Percentiles rank a stretch among this genome's conserved stretches.
Evolutionary conservation across 345 rosid genomes (phyloP).

Genomic region (Gossypium australe): DNA sequence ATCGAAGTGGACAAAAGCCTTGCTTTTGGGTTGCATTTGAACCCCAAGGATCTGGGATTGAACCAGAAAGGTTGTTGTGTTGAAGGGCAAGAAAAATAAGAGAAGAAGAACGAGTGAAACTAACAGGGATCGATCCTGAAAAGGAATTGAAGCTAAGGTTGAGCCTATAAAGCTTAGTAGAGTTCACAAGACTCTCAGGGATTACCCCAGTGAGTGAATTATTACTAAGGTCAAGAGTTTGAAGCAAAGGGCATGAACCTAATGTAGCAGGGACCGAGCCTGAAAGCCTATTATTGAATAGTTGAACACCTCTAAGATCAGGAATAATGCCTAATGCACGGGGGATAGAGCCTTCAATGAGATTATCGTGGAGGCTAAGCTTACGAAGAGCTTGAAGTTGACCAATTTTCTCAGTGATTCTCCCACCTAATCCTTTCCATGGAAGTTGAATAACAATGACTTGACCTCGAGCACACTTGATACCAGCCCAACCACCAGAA

Average conservation of each 20-base stretch:
- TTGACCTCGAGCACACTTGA: constrained; percentile 89
- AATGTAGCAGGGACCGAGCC: constrained; percentile 73
- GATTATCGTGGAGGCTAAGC: constrained; percentile 83
- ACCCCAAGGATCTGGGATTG: constrained; percentile 44
- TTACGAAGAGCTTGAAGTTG: constrained; percentile 79
- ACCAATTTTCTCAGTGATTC: constrained; percentile 76
- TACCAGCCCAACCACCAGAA: constrained; percentile 87
- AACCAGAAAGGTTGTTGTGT: constrained; percentile 55
- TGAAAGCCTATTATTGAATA: constrained; percentile 78
- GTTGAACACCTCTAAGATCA: constrained; percentile 77
- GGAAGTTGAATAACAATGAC: constrained; percentile 89
- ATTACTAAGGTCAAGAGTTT: constrained; percentile 66
- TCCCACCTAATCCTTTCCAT: constrained; percentile 84
- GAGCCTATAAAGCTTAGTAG: constrained; percentile 56
- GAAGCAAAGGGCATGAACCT: constrained; percentile 68
- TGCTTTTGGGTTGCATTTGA: constrained; percentile 18
- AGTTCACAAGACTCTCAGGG: constrained; percentile 61
- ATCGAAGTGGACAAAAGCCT: constrained; percentile 30
- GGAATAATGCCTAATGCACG: constrained; percentile 52
- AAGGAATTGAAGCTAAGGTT: constrained; percentile 60
- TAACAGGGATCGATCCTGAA: constrained; percentile 43
- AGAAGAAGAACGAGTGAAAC: constrained; percentile 41
- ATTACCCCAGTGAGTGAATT: constrained; percentile 53
- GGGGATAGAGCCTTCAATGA: constrained; percentile 63
- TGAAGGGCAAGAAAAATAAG: constrained; percentile 51